Evolutionary conservation across 2,329 filamentous ascomycete genomes (phyloP).

Genomic region (Verticillium nonalfalfae): DNA sequence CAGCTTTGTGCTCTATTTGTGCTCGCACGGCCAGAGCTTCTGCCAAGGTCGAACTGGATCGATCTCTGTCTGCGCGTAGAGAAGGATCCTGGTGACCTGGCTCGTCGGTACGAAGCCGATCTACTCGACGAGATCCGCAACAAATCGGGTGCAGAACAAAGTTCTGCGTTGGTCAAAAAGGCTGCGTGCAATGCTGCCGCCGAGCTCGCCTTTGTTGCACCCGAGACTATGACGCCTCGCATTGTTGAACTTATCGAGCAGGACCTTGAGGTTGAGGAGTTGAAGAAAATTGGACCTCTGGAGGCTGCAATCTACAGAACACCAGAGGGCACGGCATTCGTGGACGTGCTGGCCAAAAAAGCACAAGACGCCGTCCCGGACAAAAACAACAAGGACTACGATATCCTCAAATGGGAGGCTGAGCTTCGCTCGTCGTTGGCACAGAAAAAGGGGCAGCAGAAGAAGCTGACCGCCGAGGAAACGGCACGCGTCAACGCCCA

Average conservation of each 20-base stretch:
- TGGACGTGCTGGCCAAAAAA: constrained; percentile 88
- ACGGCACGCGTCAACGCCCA: constrained; percentile 87
- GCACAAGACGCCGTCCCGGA: constrained; percentile 61
- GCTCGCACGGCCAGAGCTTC: constrained; percentile 68
- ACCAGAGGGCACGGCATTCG: constrained; percentile 78
- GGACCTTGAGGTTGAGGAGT: constrained; percentile 65
- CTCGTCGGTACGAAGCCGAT: constrained; percentile 52
- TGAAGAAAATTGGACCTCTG: constrained; percentile 70
- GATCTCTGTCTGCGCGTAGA: constrained; percentile 74
- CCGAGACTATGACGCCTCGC: constrained; percentile 69
- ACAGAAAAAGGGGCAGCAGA: constrained; percentile 86
- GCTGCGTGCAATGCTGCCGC: constrained; percentile 82
- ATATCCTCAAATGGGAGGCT: constrained; percentile 95
- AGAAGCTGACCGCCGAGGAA: constrained; percentile 87
- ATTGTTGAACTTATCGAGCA: constrained; percentile 67
- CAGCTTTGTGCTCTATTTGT: constrained; percentile 76
- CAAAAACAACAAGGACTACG: constrained; percentile 92
- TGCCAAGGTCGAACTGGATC: constrained; percentile 82
- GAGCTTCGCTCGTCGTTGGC: constrained; percentile 82
- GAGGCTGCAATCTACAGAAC: constrained; percentile 93
- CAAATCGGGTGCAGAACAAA: constrained; percentile 40
- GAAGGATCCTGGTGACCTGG: constrained; percentile 76
- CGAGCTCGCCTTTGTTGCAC: constrained; percentile 89
- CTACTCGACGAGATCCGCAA: constrained; percentile 62
- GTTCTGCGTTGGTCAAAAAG: constrained; percentile 42